Base-by-base conservation (phyloP, 2,329 filamentous ascomycete genomes). In the Colletotrichum sp. region DNA sequence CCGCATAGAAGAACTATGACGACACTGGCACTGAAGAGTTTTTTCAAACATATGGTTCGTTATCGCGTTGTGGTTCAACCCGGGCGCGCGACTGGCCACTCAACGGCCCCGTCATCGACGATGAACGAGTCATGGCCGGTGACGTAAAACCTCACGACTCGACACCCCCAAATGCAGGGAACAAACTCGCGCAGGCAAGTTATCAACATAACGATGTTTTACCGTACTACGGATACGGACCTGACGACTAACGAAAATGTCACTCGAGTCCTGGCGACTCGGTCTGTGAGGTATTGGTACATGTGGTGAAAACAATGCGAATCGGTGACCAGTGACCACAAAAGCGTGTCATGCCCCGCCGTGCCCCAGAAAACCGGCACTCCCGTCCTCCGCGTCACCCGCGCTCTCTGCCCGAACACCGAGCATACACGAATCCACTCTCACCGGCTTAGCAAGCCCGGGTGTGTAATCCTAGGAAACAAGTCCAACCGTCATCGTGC, bases 41-140 rank as follows among this genome's bases (percentile, higher is more conserved):
- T 58, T 69, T 36, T 30, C 43, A 14, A 14, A 21, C 55, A 7
- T 8, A 24, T 32, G 0, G 48, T 68, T 74, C 72, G 24, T 38
- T 26, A 21, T 72, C 58, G 43, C 24, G 58, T 38, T n/a, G 58
- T 59, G 59, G 59, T 52, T 34, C 52, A 24, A n/a, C 38, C 38
- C 38, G 38, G 38, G 9, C 38, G 38, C 38, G 38, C 38, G 18
- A 65, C 43, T 62, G 73, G 56, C 69, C 48, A 64, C 68, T 61
- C 5, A 59, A 59, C 56, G n/a, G 52, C 18, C 21, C 34, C 13
- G 26, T 24, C 24, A 66, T 34, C 26, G 26, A 34, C 18, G n/a
- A 36, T 9, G 18, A 26, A 55, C 73, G 73, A 75, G 73, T 75
- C 73, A 75, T 75, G 70, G 18, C 21, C 18, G 9, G 43, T 75